Base-by-base conservation (phyloP, 202 grass and related monocot species). In the Elaeis oleifera region DNA sequence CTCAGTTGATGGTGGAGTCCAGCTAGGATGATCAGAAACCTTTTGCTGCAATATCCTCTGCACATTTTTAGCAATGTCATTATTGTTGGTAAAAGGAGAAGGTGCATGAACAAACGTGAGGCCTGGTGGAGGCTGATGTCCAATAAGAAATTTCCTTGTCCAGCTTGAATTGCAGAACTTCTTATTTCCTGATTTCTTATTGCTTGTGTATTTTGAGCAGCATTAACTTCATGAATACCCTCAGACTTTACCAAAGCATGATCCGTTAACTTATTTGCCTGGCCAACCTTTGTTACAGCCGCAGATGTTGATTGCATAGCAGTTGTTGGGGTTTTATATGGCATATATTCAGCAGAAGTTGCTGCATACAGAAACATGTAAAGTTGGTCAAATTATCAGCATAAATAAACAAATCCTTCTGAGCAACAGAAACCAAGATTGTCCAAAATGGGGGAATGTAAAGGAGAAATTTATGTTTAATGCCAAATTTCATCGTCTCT, bases 1-100 rank as follows among this genome's bases (percentile, higher is more conserved):
- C 28, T 89, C 94, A 65, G 74, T 89, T 72, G 94, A 94, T 51
- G 88, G 94, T 55, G 94, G 88, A 70, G 69, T 99, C 94, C 94
- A 99, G 59, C 59, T 86, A 56, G 83, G 80, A 71, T 89, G 75
- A 62, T 83, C 85, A 19, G 69, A 31, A 51, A 77, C 32, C 18
- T 61, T 61, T 70, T 71, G 69, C 24, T 76, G 73, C 61, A 94
- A 68, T 74, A 89, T 64, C 14, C 69, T 70, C 54, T 87, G 95
- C 54, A 99, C 88, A 21, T 28, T 80, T 72, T 84, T 89, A 6
- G 75, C 78, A 73, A 99, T 94, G 49, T 86, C 95, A 74, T 74
- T 81, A 68, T 94, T 83, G 52, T 76, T 71, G 21, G 70, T 69
- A 39, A 84, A 84, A 60, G 48, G 63, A 81, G 79, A 69, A 79